Percentiles rank a stretch among this genome's conserved stretches.
Evolutionary conservation across 139 green algal genomes (phyloP).

Genomic region (Diplosphaera chodatii): DNA sequence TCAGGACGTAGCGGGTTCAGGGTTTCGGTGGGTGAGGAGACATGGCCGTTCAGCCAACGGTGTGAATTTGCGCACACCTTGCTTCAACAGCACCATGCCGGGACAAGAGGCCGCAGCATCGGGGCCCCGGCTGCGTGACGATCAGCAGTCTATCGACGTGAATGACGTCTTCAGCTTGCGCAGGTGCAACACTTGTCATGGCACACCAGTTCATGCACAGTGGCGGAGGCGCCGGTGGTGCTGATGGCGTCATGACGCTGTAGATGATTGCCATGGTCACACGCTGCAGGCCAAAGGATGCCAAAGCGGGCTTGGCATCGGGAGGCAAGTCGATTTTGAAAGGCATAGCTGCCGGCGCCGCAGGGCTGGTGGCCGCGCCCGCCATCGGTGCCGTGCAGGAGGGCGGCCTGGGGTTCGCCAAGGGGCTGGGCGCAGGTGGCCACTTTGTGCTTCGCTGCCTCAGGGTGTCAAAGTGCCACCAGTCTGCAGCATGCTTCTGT

Average conservation of each 20-base stretch:
- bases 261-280: too few species aligned
- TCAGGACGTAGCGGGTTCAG: too few species aligned
- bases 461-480: too few species aligned
- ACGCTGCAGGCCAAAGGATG: slow-evolving; percentile 45
- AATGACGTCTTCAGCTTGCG: slow-evolving; percentile 16
- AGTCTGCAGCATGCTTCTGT: too few species aligned
- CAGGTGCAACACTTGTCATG: neutral
- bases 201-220: neutral
- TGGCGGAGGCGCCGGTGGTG: too few species aligned
- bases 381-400: slow-evolving; percentile 58
- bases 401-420: slow-evolving; percentile 65
- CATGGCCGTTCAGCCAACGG: too few species aligned
- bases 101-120: too few species aligned
- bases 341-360: slow-evolving; percentile 46
- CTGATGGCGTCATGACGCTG: too few species aligned
- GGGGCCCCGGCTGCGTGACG: neutral
- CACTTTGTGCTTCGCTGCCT: neutral
- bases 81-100: too few species aligned
- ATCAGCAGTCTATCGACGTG: neutral
- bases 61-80: too few species aligned
- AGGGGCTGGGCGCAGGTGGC: slow-evolving; percentile 62
- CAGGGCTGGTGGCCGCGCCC: slow-evolving; percentile 66
- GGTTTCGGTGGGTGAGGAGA: too few species aligned
- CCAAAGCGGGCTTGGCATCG: slow-evolving; percentile 34
- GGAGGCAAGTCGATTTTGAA: slow-evolving; percentile 39